Conservation (phyloP, 2,329 filamentous ascomycete genomes). For the Neofusicoccum kwambonambiense region DNA sequence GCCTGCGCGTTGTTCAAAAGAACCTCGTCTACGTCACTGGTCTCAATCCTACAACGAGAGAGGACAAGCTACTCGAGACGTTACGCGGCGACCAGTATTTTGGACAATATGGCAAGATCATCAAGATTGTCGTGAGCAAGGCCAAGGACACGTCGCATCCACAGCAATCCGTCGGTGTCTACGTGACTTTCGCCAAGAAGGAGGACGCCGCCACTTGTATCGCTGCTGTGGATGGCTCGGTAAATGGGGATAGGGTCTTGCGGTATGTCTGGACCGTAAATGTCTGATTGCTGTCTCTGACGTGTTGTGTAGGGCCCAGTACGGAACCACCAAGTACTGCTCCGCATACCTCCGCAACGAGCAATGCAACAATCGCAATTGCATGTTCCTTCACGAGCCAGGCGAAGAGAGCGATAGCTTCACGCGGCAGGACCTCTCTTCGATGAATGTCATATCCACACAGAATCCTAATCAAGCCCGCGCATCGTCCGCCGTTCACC, state of each 20-base stretch:
- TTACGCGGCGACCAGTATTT: conserved; percentile 91
- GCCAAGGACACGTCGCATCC: conserved; percentile 70
- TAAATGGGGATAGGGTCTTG: conserved; percentile 82
- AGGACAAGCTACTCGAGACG: conserved; percentile 89
- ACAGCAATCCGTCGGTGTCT: conserved; percentile 89
- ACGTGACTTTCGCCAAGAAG: conserved; percentile 95
- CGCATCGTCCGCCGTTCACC: conserved; percentile 50
- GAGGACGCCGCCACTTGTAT: conserved; percentile 90
- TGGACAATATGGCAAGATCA: conserved; percentile 95
- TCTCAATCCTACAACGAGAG: conserved; percentile 83
- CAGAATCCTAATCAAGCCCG: conserved; percentile 65
- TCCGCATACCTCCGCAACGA: conserved; percentile 95
- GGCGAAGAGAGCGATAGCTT: conserved; percentile 99
- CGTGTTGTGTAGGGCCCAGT: conserved; percentile 55
- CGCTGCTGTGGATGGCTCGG: conserved; percentile 83
- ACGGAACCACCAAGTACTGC: conserved; percentile 97
- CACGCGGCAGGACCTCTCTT: conserved; percentile 88
- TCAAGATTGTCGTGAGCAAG: conserved; percentile 98
- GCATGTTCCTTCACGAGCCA: conserved; percentile 96
- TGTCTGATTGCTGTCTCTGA: background rate
- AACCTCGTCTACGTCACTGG: conserved; percentile 98
- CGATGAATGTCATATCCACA: conserved; percentile 85
- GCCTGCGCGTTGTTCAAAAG: conserved; percentile 94
- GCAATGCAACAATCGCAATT: conserved; percentile 90
- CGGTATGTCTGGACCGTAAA: conserved; percentile 60